Conservation (phyloP, 768 basidiomycete genomes). For the Termitomyces heimii region DNA sequence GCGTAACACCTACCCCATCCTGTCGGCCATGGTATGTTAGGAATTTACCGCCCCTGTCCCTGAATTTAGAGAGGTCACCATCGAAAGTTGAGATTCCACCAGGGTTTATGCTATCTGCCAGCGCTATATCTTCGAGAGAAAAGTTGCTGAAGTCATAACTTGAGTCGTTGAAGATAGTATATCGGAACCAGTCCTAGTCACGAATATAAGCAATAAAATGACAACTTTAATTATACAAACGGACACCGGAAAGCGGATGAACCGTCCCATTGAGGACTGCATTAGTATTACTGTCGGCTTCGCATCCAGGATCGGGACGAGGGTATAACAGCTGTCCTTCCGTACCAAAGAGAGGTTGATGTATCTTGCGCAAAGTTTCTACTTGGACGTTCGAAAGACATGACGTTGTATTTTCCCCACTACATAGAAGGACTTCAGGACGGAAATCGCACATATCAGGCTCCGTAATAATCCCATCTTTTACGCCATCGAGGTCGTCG, state of each 20-base stretch:
- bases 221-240: background rate
- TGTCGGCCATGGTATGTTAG: conserved; percentile 7
- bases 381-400: background rate
- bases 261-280: background rate
- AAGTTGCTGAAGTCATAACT: conserved; percentile 3
- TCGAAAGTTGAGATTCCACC: conserved; percentile 1
- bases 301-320: conserved; percentile 3
- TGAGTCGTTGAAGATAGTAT: conserved; percentile 1
- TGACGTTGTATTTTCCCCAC: background rate
- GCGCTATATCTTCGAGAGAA: background rate
- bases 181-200: conserved; percentile 1
- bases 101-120: conserved; percentile 5
- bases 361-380: background rate
- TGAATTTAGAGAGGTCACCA: conserved; percentile 4
- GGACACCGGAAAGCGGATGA: background rate
- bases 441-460: conserved; percentile 2
- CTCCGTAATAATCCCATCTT: conserved; percentile 4
- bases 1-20: background rate
- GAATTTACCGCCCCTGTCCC: conserved; percentile 6
- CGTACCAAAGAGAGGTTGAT: background rate
- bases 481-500: conserved; percentile 1
- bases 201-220: background rate
- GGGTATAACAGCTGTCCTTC: background rate
- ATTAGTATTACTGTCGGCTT: background rate
- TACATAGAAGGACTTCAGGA: conserved; percentile 2